phyloP scores from a whole-genome alignment of 768 basidiomycete genomes.

The Lactarius psammicola region DNA sequence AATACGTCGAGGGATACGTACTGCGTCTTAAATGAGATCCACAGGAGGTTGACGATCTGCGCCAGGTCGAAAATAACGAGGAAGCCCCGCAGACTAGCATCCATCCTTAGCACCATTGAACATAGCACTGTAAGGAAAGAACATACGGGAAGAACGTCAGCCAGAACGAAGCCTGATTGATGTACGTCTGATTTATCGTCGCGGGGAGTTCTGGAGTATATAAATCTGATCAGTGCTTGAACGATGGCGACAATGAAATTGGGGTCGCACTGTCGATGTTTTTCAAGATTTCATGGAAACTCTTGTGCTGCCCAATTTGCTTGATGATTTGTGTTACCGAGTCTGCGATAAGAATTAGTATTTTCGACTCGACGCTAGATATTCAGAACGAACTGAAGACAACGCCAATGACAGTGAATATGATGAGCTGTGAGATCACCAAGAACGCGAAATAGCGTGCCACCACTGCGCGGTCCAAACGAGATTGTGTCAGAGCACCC shows the following conservation, averaged over 20 bases:
- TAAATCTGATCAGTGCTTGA: constrained; percentile 1
- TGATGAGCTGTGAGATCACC: constrained; percentile 87
- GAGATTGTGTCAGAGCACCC: constrained; percentile 67
- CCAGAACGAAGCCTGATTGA: constrained; percentile 91
- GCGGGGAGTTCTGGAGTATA: constrained; percentile 57
- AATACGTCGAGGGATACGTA: constrained; percentile 37
- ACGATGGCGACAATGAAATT: neutral
- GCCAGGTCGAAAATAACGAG: constrained; percentile 93
- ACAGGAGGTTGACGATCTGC: constrained; percentile 87
- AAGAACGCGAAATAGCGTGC: constrained; percentile 94
- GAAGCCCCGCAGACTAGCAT: constrained; percentile 82
- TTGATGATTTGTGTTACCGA: constrained; percentile 43
- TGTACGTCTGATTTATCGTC: constrained; percentile 82
- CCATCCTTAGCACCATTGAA: constrained; percentile 1
- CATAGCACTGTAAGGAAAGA: neutral
- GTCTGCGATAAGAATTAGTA: constrained; percentile 30
- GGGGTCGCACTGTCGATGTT: constrained; percentile 42
- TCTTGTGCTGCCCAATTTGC: constrained; percentile 49
- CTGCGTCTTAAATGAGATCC: constrained; percentile 82
- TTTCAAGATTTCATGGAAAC: constrained; percentile 46
- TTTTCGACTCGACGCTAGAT: neutral
- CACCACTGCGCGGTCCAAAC: constrained; percentile 85
- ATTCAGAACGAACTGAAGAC: constrained; percentile 62
- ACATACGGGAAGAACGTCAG: constrained; percentile 91
- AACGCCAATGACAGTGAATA: constrained; percentile 92